Base-by-base conservation (phyloP, 179 eudicot species). In the Silene noctiflora region DNA sequence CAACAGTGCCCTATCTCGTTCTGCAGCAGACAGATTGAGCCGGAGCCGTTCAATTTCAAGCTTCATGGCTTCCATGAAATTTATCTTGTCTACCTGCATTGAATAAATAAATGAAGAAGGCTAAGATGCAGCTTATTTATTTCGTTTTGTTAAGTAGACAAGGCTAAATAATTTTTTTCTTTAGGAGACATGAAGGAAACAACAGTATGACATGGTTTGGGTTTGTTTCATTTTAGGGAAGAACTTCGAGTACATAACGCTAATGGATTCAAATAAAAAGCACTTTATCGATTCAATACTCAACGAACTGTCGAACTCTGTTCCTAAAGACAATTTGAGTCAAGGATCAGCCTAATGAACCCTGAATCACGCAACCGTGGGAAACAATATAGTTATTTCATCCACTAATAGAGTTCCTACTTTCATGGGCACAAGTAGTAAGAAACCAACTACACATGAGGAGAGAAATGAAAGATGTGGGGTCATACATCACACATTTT, bases 11-110 rank as follows among this genome's bases (percentile, higher is more conserved):
- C 96, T 88, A 77, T 94, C 96, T 79, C 98, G 88, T 77, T 89
- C 97, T 68, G 97, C 96, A 72, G 98, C 97, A 72, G 97, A 92
- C 71, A 92, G 87, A 83, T 92, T 88, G 68, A 86, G 83, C 42
- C 77, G 87, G 62, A 92, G 84, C 22, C 98, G 95, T 75, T 92
- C 90, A 73, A 90, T 89, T 87, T 94, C 98, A 71, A 94, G 89
- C 85, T 89, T 91, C 94, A 94, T 88, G 76, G 98, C 94, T 83
- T 92, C 96, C 79, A 79, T 78, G 81, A 87, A 94, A 78, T 84
- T 86, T 68, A 92, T 83, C 73, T 89, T 85, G 76, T 79, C 81
- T 67, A 82, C 88, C 97, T 90, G 89, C 87, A 86, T 17, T 46
- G 35, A 51, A 77, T 63, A 48, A 56, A 77, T 21, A 78, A 75